Conservation (phyloP, 1,284 basidiomycete genomes). For the Psilocybe mexicana region DNA sequence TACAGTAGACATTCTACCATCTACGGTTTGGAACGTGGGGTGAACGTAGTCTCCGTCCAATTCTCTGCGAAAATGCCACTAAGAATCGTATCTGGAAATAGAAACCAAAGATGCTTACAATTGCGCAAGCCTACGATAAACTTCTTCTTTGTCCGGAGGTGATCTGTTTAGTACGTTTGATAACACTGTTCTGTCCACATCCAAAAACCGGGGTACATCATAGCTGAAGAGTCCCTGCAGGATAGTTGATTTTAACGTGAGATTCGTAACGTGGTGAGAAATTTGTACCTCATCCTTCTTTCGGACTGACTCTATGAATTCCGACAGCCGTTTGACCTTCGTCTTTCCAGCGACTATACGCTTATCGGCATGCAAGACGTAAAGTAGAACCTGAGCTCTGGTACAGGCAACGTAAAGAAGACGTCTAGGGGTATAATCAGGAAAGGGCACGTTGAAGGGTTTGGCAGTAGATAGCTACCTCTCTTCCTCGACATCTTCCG, state of each 20-base stretch:
- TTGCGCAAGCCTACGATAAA: slow-evolving; percentile 42
- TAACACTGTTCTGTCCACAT: slow-evolving; percentile 36
- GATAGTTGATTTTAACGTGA: background rate
- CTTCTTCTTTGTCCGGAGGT: slow-evolving; percentile 41
- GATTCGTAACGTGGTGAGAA: too few species aligned
- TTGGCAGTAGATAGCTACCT: slow-evolving; percentile 44
- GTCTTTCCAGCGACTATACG: slow-evolving; percentile 56
- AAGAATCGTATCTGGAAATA: slow-evolving; percentile 1
- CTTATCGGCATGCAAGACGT: slow-evolving; percentile 51
- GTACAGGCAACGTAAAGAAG: slow-evolving; percentile 92
- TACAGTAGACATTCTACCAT: slow-evolving; percentile 17
- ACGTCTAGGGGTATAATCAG: slow-evolving; percentile 46
- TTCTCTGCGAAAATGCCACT: slow-evolving; percentile 16
- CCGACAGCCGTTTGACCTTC: slow-evolving; percentile 44
- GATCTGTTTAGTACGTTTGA: slow-evolving; percentile 41
- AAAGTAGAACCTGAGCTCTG: slow-evolving; percentile 78
- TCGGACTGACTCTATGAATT: slow-evolving; percentile 45
- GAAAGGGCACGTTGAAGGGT: background rate
- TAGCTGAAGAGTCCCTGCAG: slow-evolving; percentile 37
- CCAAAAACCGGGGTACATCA: slow-evolving; percentile 33
- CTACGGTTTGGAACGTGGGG: slow-evolving; percentile 16
- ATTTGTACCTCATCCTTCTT: slow-evolving; percentile 37
- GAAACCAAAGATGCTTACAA: slow-evolving; percentile 37
- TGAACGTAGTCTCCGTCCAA: slow-evolving; percentile 13
- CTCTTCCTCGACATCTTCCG: slow-evolving; percentile 83